Evolutionary conservation across 148 eudicot genomes (phyloP), one percentile per base, ranked within the genome.

Genomic region (Chenopodium formosanum): DNA sequence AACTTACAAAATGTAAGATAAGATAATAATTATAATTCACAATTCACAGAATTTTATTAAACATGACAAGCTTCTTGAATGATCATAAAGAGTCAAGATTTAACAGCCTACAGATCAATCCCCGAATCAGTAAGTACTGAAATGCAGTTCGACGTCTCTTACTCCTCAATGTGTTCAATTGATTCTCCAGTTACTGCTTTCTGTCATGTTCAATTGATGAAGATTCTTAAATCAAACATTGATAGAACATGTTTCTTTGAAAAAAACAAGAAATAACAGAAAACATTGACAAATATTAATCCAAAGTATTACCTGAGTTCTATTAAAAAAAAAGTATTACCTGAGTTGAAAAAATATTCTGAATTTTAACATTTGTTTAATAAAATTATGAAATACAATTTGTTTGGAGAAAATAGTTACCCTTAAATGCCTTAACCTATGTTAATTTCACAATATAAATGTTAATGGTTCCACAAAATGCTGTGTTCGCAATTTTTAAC

Each of bases 151-250:
- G 40, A 50, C 31, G 65, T 73, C 14, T 68, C 73, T 76, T 77
- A 74, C 52, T 69, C 9, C 10, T 77, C 77, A 20, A 63, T 77
- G 37, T 63, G 80, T 47, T 82, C 80, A 46, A 22, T 77, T 40
- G 88, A 73, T 22, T 71, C 82, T 53, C 88, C 92, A 75, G 83
- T 74, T 37, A 94, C 72, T 79, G 90, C 92, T 91, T 89, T 84
- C 98, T 94, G 93, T 83, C 83, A 76, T 10, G 65, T 80, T 79
- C 37, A 58, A 50, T 78, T 79, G 79, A 23, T 20, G 64, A 46
- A 46, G 73, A 16, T 70, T 71, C 19, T 14, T 72, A 44, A 72
- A 3, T n/a, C 44, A 1, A 46, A 20, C 9, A 37, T 72, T 46
- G 3, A 72, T 19, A 72, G 1, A 20, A 20, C 6, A 44, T 7